Conservation (phyloP, 441 rosid genomes). For the Pelargonium australe region DNA sequence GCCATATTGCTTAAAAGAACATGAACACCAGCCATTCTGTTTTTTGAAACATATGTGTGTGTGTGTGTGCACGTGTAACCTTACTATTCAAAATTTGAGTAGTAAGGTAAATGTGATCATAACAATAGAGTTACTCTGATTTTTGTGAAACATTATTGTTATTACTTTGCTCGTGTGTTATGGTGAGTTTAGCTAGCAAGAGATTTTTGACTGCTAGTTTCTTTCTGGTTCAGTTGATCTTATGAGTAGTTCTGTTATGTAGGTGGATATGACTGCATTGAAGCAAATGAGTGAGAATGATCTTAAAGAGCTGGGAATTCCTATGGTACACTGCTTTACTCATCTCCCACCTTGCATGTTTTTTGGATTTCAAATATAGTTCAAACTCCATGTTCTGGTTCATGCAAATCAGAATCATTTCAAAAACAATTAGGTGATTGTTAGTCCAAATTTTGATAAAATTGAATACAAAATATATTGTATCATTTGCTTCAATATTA, state of each 20-base stretch:
- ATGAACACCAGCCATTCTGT: background rate
- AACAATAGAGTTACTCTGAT: too few species aligned
- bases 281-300: constrained; percentile 29
- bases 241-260: background rate
- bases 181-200: background rate
- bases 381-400: background rate
- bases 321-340: constrained; percentile 21
- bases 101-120: background rate
- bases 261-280: constrained; percentile 27
- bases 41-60: background rate
- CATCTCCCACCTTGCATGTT: background rate
- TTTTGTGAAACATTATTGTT: too few species aligned
- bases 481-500: background rate
- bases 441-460: background rate
- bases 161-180: background rate
- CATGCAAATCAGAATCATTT: background rate
- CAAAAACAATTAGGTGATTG: background rate
- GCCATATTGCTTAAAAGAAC: background rate
- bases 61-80: background rate
- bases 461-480: background rate
- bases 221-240: background rate
- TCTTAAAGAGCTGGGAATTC: constrained; percentile 28
- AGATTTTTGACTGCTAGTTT: background rate
- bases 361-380: background rate
- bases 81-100: background rate